A percentile compares a stretch with the other conserved stretches of the same genome.
Conservation (phyloP, 164 flowering plant species). For the Kalanchoe fedtschenkoi region DNA sequence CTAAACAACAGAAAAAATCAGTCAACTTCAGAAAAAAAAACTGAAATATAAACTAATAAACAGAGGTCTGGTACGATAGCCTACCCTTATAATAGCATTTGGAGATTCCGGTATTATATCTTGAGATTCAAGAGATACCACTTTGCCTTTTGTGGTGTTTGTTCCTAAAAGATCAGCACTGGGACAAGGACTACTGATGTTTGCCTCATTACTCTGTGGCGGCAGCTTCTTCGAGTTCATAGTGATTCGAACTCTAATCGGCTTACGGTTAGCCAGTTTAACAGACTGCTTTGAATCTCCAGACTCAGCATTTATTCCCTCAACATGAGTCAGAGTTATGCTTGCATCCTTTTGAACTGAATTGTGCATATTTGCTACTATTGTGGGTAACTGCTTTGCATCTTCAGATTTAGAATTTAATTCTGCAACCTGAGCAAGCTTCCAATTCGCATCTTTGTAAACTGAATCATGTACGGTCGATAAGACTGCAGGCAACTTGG, state of each 20-base stretch:
- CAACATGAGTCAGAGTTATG: not conserved
- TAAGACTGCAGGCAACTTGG: not conserved
- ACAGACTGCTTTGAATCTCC: slow-evolving; percentile 10
- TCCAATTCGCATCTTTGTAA: not conserved
- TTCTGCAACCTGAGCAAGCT: not conserved
- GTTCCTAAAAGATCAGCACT: slow-evolving; percentile 37
- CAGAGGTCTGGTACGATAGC: not conserved
- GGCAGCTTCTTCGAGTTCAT: slow-evolving; percentile 49
- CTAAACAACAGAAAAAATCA: slow-evolving; percentile 16
- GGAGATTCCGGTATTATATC: slow-evolving; percentile 36
- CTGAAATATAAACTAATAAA: not conserved
- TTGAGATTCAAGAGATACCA: slow-evolving; percentile 16
- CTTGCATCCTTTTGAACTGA: not conserved
- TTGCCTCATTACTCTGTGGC: slow-evolving; percentile 50
- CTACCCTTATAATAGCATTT: slow-evolving; percentile 40
- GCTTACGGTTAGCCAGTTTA: slow-evolving; percentile 37
- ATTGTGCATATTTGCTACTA: not conserved
- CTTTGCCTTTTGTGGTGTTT: slow-evolving; percentile 37
- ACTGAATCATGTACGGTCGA: not conserved
- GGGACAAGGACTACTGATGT: slow-evolving; percentile 66
- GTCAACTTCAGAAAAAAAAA: not conserved
- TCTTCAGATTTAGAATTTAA: not conserved
- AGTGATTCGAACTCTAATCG: slow-evolving; percentile 70
- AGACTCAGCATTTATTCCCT: not conserved
- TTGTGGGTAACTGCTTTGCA: not conserved